Evolutionary conservation across 2,329 filamentous ascomycete genomes (phyloP).

Genomic region (Teratosphaeria gauchensis): DNA sequence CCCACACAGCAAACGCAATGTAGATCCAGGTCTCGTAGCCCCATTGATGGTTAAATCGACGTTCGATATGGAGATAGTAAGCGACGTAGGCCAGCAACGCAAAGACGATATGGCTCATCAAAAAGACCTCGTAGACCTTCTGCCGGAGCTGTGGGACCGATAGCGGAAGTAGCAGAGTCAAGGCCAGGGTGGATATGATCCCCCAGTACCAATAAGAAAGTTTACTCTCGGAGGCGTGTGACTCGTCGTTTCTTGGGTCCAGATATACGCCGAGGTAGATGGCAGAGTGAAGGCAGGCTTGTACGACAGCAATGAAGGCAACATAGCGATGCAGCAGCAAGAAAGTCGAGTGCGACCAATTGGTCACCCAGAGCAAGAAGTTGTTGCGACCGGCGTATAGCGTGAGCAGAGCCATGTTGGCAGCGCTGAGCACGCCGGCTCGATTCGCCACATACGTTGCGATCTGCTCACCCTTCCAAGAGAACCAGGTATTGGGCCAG

Average conservation of each 20-base stretch:
- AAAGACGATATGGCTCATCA: background rate
- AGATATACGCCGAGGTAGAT: conserved; percentile 30
- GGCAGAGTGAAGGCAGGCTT: conserved; percentile 40
- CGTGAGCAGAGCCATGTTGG: conserved; percentile 33
- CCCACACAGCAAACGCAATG: background rate
- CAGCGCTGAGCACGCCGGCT: conserved; percentile 33
- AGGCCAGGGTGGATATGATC: conserved; percentile 8
- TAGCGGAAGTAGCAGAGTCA: background rate
- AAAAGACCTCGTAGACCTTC: background rate
- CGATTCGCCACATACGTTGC: conserved; percentile 31
- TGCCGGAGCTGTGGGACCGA: background rate
- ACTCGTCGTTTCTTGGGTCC: background rate
- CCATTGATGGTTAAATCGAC: background rate
- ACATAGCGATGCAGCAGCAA: conserved; percentile 43
- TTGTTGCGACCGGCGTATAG: conserved; percentile 42
- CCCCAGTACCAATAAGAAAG: conserved; percentile 8
- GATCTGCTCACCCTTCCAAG: conserved; percentile 15
- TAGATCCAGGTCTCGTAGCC: background rate
- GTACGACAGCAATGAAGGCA: conserved; percentile 35
- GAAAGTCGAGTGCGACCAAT: conserved; percentile 42
- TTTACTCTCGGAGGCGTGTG: background rate
- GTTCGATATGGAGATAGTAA: background rate
- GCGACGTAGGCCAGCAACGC: background rate
- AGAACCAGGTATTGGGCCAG: background rate
- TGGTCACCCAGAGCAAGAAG: conserved; percentile 39